phyloP scores from a whole-genome alignment of 345 rosid genomes.

The Arabidopsis suecica region DNA sequence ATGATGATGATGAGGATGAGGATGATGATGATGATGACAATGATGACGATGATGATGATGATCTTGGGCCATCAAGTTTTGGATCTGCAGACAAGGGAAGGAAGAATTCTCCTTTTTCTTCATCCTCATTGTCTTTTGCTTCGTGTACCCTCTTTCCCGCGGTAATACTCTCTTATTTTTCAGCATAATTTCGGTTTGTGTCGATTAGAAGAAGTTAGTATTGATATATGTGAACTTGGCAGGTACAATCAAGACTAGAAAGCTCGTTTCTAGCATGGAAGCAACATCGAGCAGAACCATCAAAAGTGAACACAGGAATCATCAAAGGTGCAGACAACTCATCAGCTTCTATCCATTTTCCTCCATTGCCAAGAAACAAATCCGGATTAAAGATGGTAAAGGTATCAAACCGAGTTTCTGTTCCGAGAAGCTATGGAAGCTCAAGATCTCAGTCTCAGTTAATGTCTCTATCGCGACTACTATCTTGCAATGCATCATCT shows the following conservation, averaged over 20 bases:
- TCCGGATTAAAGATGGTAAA: constrained; percentile 54
- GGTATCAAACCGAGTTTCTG: constrained; percentile 23
- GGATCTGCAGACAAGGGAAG: constrained; percentile 67
- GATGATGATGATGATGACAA: constrained; percentile 50
- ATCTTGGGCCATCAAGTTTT: constrained; percentile 72
- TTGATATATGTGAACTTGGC: constrained; percentile 32
- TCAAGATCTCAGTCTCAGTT: constrained; percentile 56
- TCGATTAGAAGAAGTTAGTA: background rate
- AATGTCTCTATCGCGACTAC: constrained; percentile 51
- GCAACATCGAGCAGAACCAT: constrained; percentile 46
- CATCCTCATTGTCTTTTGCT: constrained; percentile 77
- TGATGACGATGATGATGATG: constrained; percentile 50
- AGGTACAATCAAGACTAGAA: constrained; percentile 69
- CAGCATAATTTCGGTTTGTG: background rate
- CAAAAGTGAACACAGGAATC: constrained; percentile 34
- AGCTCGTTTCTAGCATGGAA: constrained; percentile 62
- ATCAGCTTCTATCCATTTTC: constrained; percentile 51
- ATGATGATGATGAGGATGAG: constrained; percentile 48
- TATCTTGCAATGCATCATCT: constrained; percentile 38
- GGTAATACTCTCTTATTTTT: constrained; percentile 52
- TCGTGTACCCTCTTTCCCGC: constrained; percentile 67
- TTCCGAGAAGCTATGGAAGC: constrained; percentile 43
- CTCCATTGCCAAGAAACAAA: constrained; percentile 32
- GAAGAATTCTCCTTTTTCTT: constrained; percentile 64
- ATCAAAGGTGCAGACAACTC: constrained; percentile 30